phyloP scores from a whole-genome alignment of 2,329 filamentous ascomycete species.

The Calonectria naviculata region DNA sequence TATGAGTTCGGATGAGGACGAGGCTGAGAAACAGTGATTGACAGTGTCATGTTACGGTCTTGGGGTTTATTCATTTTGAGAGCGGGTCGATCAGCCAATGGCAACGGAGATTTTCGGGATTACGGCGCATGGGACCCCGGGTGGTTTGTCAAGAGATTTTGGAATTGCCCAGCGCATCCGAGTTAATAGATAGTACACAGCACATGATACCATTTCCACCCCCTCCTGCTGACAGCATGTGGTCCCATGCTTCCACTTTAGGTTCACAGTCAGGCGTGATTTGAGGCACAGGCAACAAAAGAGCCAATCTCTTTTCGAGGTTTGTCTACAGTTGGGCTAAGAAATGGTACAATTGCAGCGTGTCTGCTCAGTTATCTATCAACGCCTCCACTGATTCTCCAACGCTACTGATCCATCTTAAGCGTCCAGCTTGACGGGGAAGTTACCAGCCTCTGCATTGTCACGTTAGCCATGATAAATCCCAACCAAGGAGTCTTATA shows the following conservation, averaged over 20 bases:
- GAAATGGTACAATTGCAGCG: slow-evolving; percentile 52
- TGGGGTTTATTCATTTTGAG: slow-evolving; percentile 12
- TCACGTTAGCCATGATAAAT: slow-evolving; percentile 41
- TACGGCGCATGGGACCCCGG: slow-evolving; percentile 37
- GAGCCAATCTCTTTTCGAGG: slow-evolving; percentile 34
- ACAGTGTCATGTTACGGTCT: background rate
- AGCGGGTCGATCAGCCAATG: slow-evolving; percentile 32
- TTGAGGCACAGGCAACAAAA: slow-evolving; percentile 25
- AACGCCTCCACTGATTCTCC: slow-evolving; percentile 37
- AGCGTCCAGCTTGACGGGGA: slow-evolving; percentile 73
- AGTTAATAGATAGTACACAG: slow-evolving; percentile 19
- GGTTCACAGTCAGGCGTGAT: slow-evolving; percentile 22
- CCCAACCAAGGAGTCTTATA: background rate
- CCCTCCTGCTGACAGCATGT: slow-evolving; percentile 1
- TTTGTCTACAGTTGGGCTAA: slow-evolving; percentile 43
- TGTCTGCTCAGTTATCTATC: slow-evolving; percentile 46
- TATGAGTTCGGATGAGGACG: slow-evolving; percentile 75
- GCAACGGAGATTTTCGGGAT: slow-evolving; percentile 32
- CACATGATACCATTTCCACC: slow-evolving; percentile 31
- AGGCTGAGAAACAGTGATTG: slow-evolving; percentile 47
- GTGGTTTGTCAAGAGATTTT: slow-evolving; percentile 25
- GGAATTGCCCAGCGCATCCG: slow-evolving; percentile 29
- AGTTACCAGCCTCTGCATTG: slow-evolving; percentile 72
- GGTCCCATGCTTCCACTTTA: slow-evolving; percentile 13
- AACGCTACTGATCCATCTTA: slow-evolving; percentile 50